phyloP scores from a whole-genome alignment of 23 red algal genomes.

The Gracilariopsis chorda region DNA sequence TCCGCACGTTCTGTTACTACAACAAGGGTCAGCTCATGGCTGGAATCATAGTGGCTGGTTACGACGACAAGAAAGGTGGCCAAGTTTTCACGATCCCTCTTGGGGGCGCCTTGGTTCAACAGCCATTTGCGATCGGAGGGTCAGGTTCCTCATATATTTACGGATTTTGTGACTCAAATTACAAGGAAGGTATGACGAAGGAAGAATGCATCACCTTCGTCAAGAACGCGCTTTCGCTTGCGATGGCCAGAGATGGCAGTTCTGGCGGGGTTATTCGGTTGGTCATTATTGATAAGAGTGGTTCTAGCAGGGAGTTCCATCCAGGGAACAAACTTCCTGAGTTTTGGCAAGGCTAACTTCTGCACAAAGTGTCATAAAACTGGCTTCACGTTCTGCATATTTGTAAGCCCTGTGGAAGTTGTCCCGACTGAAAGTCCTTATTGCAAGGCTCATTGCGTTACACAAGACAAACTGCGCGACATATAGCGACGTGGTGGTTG shows the following conservation, averaged over 20 bases:
- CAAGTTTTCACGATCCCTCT: slow-evolving; percentile 97
- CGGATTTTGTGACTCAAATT: slow-evolving; percentile 94
- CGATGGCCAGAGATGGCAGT: slow-evolving; percentile 94
- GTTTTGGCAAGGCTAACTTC: slow-evolving; percentile 70
- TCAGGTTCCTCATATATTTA: slow-evolving; percentile 97
- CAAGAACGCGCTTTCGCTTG: slow-evolving; percentile 81
- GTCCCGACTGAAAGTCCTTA: too few relatives aligned
- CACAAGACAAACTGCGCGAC: too few relatives aligned
- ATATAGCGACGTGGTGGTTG: too few relatives aligned
- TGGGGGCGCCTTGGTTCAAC: slow-evolving; percentile 81
- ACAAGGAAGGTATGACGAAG: slow-evolving; percentile 80
- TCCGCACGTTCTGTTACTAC: slow-evolving; percentile 87
- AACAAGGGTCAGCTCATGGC: slow-evolving; percentile 95
- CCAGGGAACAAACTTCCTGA: slow-evolving; percentile 76
- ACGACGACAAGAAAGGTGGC: slow-evolving; percentile 78
- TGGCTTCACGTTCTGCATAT: too few relatives aligned
- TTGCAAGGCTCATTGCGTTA: too few relatives aligned
- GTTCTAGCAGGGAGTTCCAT: slow-evolving; percentile 67
- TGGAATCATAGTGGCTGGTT: slow-evolving; percentile 96
- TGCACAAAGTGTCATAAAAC: too few relatives aligned
- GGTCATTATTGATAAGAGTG: slow-evolving; percentile 83
- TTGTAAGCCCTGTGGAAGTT: too few relatives aligned
- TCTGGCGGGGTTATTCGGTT: slow-evolving; percentile 96
- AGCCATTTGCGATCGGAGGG: slow-evolving; percentile 97
- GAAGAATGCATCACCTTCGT: slow-evolving; percentile 84